Percentiles rank a stretch among this genome's conserved stretches.
phyloP scores from a whole-genome alignment of 306 rosid genomes.

The Ziziphus jujuba region DNA sequence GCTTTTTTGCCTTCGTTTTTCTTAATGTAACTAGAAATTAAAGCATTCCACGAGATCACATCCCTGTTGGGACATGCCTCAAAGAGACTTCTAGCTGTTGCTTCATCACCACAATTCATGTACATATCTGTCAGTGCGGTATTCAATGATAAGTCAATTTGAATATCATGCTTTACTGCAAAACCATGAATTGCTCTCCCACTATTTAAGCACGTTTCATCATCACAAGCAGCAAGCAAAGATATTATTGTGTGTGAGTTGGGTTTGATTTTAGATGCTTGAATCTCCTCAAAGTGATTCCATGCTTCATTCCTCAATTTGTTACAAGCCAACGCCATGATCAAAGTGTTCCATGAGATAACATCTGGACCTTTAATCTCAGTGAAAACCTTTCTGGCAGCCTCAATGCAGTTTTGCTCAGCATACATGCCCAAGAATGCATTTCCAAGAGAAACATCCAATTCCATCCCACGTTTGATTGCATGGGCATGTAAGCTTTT shows the following conservation, averaged over 20 bases:
- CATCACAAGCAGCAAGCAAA: constrained; percentile 35
- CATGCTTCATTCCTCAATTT: constrained; percentile 33
- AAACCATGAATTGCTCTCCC: constrained; percentile 47
- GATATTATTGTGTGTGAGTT: constrained; percentile 46
- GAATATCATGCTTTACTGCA: constrained; percentile 32
- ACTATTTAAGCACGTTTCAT: constrained; percentile 21
- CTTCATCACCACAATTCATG: constrained; percentile 44
- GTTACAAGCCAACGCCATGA: constrained; percentile 35
- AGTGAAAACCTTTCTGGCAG: constrained; percentile 31
- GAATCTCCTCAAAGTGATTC: constrained; percentile 29
- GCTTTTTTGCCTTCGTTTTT: constrained; percentile 33
- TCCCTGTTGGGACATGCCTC: constrained; percentile 37
- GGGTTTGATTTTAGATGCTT: constrained; percentile 26
- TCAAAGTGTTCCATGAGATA: constrained; percentile 45
- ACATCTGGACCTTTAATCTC: constrained; percentile 33
- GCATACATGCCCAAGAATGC: constrained; percentile 40
- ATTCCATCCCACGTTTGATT: constrained; percentile 29
- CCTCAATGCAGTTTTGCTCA: constrained; percentile 22
- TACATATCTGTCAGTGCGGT: constrained; percentile 52
- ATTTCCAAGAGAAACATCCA: constrained; percentile 39
- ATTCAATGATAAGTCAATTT: constrained; percentile 36
- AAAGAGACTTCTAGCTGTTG: constrained; percentile 34
- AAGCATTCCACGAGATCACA: constrained; percentile 51
- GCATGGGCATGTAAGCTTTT: constrained; percentile 42
- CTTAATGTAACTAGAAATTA: constrained; percentile 35